A percentile compares a stretch with the other conserved stretches of the same genome.
These are phyloP conservation scores for Globisporangium rhizosaccharum DNA, from an alignment of 352 stramenopile species.

Conservation along the genomic window DNA sequence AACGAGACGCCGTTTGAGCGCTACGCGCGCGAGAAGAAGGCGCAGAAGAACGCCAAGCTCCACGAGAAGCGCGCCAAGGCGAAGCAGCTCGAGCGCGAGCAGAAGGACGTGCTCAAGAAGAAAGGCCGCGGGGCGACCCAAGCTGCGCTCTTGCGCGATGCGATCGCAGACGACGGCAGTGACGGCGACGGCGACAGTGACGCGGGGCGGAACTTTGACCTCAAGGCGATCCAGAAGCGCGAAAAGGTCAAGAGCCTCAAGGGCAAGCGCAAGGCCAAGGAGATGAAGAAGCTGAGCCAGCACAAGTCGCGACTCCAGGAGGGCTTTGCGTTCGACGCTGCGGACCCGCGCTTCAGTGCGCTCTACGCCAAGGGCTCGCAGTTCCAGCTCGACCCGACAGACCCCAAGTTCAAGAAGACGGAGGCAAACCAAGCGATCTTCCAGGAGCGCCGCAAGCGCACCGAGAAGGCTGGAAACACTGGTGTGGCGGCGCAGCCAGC, in stretches of 20 bases:
- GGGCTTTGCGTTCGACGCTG: conserved; percentile 70
- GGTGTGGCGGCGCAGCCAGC: background rate
- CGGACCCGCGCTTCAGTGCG: conserved; percentile 66
- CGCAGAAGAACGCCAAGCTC: conserved; percentile 80
- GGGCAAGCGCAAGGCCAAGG: conserved; percentile 74
- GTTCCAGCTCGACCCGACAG: conserved; percentile 80
- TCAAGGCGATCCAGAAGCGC: conserved; percentile 73
- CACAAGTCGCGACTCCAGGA: conserved; percentile 65
- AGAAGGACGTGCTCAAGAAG: conserved; percentile 63
- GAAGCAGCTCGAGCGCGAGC: conserved; percentile 58
- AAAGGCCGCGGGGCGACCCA: conserved; percentile 43
- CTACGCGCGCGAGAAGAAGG: conserved; percentile 82
- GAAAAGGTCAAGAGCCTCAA: conserved; percentile 74
- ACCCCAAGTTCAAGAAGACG: conserved; percentile 81
- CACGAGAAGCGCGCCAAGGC: conserved; percentile 65
- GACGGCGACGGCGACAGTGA: conserved; percentile 32
- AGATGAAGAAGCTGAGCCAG: conserved; percentile 57
- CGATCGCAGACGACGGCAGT: conserved; percentile 31
- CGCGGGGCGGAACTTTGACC: conserved; percentile 78
- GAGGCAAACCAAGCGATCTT: conserved; percentile 79
- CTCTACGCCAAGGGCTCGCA: conserved; percentile 72
- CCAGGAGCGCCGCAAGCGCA: conserved; percentile 65
- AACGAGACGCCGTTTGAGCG: conserved; percentile 83
- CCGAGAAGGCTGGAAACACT: conserved; percentile 23
- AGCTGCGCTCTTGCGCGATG: conserved; percentile 50